A percentile compares a stretch with the other conserved stretches of the same genome.
phyloP scores from a whole-genome alignment of 1,284 basidiomycete species.

The Apiotrichum mycotoxinovorans region DNA sequence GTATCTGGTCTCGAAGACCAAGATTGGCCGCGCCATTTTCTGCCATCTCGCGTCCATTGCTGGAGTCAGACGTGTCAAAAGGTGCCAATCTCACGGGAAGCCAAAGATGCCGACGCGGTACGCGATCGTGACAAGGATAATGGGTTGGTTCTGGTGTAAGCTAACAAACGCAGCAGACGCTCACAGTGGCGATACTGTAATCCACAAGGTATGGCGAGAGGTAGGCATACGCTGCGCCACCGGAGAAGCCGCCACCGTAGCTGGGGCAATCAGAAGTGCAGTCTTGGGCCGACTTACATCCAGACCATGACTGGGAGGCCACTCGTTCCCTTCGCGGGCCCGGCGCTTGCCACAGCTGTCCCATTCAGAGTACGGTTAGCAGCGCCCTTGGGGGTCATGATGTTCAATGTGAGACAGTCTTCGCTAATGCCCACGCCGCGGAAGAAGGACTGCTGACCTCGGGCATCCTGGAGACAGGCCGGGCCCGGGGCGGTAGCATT shows the following conservation, averaged over 20 bases:
- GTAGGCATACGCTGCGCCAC: constrained; percentile 23
- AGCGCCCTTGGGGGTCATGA: constrained; percentile 34
- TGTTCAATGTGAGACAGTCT: constrained; percentile 51
- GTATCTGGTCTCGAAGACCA: constrained; percentile 51
- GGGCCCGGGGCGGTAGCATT: constrained; percentile 27
- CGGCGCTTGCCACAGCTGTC: constrained; percentile 7
- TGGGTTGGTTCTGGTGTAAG: constrained; percentile 30
- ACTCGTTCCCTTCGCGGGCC: background rate
- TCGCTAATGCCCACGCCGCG: constrained; percentile 28
- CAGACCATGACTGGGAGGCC: constrained; percentile 49
- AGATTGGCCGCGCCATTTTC: constrained; percentile 43
- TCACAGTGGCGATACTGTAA: constrained; percentile 6
- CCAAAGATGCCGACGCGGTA: constrained; percentile 54
- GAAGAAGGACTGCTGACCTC: constrained; percentile 8
- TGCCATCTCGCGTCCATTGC: constrained; percentile 35
- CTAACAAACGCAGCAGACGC: constrained; percentile 1
- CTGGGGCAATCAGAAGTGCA: constrained; percentile 8
- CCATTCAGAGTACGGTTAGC: too few relatives aligned
- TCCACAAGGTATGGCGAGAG: constrained; percentile 22
- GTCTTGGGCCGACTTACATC: constrained; percentile 11
- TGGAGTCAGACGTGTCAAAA: constrained; percentile 2
- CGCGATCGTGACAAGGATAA: constrained; percentile 50
- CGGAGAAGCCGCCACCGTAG: constrained; percentile 42
- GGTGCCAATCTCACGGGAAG: constrained; percentile 30
- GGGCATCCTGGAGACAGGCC: constrained; percentile 36